Evolutionary conservation across 805 yeast genomes (phyloP).

Genomic region (Kazachstania viticola): DNA sequence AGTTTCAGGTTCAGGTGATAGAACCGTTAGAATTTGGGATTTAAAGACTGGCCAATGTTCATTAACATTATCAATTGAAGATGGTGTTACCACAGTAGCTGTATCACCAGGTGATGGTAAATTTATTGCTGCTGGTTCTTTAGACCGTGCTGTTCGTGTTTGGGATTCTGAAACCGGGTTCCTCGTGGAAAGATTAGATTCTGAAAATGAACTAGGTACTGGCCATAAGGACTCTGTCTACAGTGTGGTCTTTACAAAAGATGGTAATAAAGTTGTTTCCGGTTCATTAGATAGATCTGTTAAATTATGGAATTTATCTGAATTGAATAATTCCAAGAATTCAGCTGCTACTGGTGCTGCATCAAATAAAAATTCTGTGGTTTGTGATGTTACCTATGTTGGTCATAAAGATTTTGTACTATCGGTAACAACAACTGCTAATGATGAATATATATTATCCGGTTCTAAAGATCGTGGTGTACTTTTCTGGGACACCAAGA

Average conservation of each 20-base stretch:
- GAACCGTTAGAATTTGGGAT: slow-evolving; percentile 96
- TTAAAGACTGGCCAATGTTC: slow-evolving; percentile 78
- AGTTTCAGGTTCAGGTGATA: slow-evolving; percentile 92
- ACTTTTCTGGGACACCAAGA: slow-evolving; percentile 86
- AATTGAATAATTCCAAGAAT: slow-evolving; percentile 7
- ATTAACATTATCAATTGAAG: slow-evolving; percentile 85
- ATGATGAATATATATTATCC: slow-evolving; percentile 78
- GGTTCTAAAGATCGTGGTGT: slow-evolving; percentile 98
- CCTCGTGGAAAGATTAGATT: slow-evolving; percentile 83
- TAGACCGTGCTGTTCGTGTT: slow-evolving; percentile 89
- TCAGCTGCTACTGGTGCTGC: background rate
- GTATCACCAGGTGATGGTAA: slow-evolving; percentile 94
- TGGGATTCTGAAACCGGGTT: slow-evolving; percentile 94
- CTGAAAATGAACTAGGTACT: slow-evolving; percentile 76
- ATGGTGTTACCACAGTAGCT: slow-evolving; percentile 96
- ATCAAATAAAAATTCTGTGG: slow-evolving; percentile 33
- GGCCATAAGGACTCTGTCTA: slow-evolving; percentile 96
- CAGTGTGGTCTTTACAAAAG: slow-evolving; percentile 85
- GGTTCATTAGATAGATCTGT: slow-evolving; percentile 95
- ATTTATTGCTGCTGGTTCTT: slow-evolving; percentile 92
- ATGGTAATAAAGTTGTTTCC: slow-evolving; percentile 84
- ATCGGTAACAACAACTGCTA: slow-evolving; percentile 89
- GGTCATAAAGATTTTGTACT: slow-evolving; percentile 96
- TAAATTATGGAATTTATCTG: slow-evolving; percentile 84
- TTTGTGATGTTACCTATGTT: slow-evolving; percentile 81